Conservation (phyloP, 768 basidiomycete species). For the Termitomyces sp. region DNA sequence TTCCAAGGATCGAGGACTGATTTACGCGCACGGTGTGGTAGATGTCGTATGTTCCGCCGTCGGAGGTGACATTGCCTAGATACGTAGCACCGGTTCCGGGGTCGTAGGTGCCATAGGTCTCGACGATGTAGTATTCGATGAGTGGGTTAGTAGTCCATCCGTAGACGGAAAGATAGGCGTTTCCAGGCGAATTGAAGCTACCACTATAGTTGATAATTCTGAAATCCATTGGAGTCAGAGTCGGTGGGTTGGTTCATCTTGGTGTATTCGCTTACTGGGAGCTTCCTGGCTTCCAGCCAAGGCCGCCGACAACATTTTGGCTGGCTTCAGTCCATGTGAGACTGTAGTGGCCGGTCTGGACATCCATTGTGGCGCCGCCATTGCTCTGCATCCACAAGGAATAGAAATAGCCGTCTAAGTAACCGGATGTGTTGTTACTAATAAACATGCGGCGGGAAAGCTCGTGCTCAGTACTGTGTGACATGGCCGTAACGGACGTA, state of each 20-base stretch:
- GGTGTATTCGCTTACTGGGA: conserved; percentile 16
- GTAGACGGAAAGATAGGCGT: conserved; percentile 38
- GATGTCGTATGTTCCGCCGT: conserved; percentile 39
- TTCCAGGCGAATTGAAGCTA: conserved; percentile 31
- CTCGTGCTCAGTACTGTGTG: conserved; percentile 13
- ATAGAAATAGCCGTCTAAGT: conserved; percentile 30
- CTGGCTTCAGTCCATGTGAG: conserved; percentile 25
- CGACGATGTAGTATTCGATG: conserved; percentile 43
- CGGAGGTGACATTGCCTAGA: conserved; percentile 34
- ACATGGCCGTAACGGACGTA: conserved; percentile 13
- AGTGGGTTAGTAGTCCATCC: conserved; percentile 43
- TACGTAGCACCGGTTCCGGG: conserved; percentile 25
- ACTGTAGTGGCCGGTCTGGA: conserved; percentile 25
- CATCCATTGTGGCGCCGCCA: conserved; percentile 26
- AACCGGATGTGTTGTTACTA: conserved; percentile 22
- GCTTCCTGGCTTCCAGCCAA: conserved; percentile 32
- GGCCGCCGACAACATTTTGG: conserved; percentile 34
- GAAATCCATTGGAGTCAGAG: not conserved
- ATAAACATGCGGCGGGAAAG: conserved; percentile 11
- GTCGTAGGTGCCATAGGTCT: conserved; percentile 36
- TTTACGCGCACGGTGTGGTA: conserved; percentile 31
- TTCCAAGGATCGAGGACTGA: conserved; percentile 37
- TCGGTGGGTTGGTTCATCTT: not conserved
- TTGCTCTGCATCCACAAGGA: conserved; percentile 30
- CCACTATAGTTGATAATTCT: conserved; percentile 34